A percentile compares a stretch with the other conserved stretches of the same genome.
phyloP scores from a whole-genome alignment of 2,329 filamentous ascomycete genomes.

The Stachybotrys echinatus region DNA sequence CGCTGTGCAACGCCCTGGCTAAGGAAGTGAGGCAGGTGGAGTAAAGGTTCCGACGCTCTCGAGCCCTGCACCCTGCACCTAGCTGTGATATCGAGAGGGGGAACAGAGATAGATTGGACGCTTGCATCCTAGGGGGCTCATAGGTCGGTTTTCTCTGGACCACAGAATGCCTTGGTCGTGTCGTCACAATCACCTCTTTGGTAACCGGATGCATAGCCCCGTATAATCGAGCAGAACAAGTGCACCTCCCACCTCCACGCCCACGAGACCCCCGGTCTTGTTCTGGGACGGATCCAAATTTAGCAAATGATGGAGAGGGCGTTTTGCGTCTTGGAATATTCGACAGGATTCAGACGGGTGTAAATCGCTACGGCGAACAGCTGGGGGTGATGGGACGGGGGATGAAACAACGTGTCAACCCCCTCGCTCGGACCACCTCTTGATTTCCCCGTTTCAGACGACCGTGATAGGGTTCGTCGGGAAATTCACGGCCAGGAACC shows the following conservation, averaged over 20 bases:
- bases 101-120: no score
- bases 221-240: neutral
- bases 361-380: neutral
- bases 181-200: neutral
- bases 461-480: neutral
- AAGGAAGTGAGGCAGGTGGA: constrained; percentile 42
- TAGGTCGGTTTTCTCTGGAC: no score
- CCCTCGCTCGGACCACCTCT: neutral
- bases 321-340: neutral
- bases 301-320: neutral
- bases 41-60: constrained; percentile 14
- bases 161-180: neutral
- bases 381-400: no score
- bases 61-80: no score
- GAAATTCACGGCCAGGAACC: neutral
- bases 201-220: neutral
- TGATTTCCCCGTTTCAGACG: neutral
- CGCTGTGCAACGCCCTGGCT: constrained; percentile 65
- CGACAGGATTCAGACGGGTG: neutral
- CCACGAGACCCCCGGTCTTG: neutral
- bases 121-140: no score
- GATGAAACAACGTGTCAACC: neutral
- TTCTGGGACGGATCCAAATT: neutral
- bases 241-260: neutral
- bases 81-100: no score